A percentile compares a stretch with the other conserved stretches of the same genome.
Conservation (phyloP, 169 alveolate species). For the Toxoplasma gondii region DNA sequence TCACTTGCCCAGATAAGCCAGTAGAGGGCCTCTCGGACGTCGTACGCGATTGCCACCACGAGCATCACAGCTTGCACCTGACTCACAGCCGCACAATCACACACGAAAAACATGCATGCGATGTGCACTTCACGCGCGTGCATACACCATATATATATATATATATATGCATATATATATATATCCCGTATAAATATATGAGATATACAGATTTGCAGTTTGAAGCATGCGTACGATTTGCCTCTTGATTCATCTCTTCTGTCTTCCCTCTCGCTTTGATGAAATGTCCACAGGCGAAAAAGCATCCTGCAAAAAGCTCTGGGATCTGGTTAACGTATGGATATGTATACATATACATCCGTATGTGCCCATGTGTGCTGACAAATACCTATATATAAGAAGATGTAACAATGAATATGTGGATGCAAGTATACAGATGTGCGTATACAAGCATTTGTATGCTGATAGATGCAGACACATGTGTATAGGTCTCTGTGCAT, state of each 20-base stretch:
- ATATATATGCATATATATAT: not conserved
- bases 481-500: not conserved
- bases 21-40: conserved; percentile 17
- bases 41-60: conserved; percentile 8
- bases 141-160: no score
- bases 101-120: no score
- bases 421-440: not conserved
- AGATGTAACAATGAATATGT: no score
- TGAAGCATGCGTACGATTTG: no score
- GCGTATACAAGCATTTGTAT: not conserved
- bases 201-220: not conserved
- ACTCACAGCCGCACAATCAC: not conserved
- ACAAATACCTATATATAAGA: no score
- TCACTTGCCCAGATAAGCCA: conserved; percentile 28
- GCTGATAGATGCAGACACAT: not conserved
- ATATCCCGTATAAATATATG: not conserved
- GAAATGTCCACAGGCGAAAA: no score
- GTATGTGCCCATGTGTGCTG: no score
- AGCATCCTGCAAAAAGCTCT: no score
- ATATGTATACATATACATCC: no score
- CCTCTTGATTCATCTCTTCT: no score
- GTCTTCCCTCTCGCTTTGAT: no score
- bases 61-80: conserved; percentile 38
- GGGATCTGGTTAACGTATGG: no score
- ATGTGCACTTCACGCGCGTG: not conserved